A percentile compares a stretch with the other conserved stretches of the same genome.
Conservation (phyloP, 352 stramenopile species). For the Globisporangium cederbergense region DNA sequence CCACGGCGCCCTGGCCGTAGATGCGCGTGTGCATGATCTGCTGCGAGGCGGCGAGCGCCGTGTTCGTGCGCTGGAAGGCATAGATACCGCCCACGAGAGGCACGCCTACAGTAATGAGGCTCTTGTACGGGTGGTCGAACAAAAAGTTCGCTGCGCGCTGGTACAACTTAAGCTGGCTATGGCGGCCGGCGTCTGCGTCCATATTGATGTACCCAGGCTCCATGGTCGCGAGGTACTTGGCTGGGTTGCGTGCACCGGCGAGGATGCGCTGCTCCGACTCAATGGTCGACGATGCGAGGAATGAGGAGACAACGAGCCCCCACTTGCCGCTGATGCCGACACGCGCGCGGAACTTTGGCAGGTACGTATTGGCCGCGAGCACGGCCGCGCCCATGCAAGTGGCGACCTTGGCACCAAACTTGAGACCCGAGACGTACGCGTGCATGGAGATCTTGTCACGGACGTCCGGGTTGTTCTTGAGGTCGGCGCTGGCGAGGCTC, state of each 20-base stretch:
- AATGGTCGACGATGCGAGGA: conserved; percentile 59
- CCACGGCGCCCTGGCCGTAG: conserved; percentile 68
- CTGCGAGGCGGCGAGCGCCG: conserved; percentile 62
- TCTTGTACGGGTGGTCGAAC: conserved; percentile 76
- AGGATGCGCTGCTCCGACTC: conserved; percentile 59
- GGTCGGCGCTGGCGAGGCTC: background rate
- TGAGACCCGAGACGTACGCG: conserved; percentile 53
- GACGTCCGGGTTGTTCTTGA: conserved; percentile 19
- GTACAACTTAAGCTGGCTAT: conserved; percentile 44
- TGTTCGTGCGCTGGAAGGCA: conserved; percentile 63
- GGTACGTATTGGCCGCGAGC: conserved; percentile 50
- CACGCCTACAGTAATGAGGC: conserved; percentile 43
- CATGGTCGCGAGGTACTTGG: conserved; percentile 58
- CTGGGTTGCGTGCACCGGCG: conserved; percentile 60
- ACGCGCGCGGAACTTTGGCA: conserved; percentile 56
- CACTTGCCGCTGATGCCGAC: conserved; percentile 69
- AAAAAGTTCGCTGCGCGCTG: conserved; percentile 67
- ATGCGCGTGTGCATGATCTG: conserved; percentile 87
- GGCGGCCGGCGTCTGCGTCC: conserved; percentile 16
- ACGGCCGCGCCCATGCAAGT: conserved; percentile 28
- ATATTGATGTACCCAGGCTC: conserved; percentile 38
- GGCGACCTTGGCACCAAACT: conserved; percentile 34
- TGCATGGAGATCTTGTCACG: conserved; percentile 68
- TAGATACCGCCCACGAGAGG: conserved; percentile 72
- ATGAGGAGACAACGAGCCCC: conserved; percentile 57